Percentiles rank a stretch among this genome's conserved stretches.
These are phyloP conservation scores for Tremella fuciformis DNA, from an alignment of 768 basidiomycete genomes.

Conservation along the genomic window DNA sequence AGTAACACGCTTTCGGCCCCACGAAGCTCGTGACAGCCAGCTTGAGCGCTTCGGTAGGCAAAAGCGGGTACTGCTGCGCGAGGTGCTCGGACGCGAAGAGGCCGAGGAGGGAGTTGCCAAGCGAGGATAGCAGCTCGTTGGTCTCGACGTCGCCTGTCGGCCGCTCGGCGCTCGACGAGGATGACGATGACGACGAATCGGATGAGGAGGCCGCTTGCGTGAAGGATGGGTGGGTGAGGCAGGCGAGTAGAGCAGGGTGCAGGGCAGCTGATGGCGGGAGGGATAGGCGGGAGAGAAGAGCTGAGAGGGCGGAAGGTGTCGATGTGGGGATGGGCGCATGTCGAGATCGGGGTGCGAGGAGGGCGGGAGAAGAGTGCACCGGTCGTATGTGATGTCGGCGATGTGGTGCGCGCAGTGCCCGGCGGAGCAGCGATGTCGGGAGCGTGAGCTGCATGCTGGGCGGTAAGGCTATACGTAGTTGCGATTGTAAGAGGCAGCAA, in stretches of 20 bases:
- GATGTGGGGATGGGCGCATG: constrained; percentile 13
- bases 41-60: constrained; percentile 87
- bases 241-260: constrained; percentile 32
- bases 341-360: constrained; percentile 5
- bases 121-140: constrained; percentile 69
- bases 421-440: not conserved
- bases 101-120: constrained; percentile 87
- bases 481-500: too few species aligned
- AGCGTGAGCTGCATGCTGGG: not conserved
- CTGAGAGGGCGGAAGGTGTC: constrained; percentile 40
- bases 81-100: constrained; percentile 84
- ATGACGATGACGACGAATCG: not conserved
- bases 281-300: constrained; percentile 43
- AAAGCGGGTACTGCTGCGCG: constrained; percentile 74
- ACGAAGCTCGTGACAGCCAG: constrained; percentile 89
- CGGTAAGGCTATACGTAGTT: too few species aligned
- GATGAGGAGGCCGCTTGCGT: not conserved
- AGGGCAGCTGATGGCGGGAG: constrained; percentile 28
- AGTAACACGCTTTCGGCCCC: constrained; percentile 76
- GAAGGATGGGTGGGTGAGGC: constrained; percentile 48
- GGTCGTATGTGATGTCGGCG: not conserved
- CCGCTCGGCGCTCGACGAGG: not conserved
- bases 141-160: constrained; percentile 47
- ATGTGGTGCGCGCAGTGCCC: not conserved
- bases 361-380: not conserved